Conservation (phyloP, 2,329 filamentous ascomycete species). For the Fusarium liriodendri region DNA sequence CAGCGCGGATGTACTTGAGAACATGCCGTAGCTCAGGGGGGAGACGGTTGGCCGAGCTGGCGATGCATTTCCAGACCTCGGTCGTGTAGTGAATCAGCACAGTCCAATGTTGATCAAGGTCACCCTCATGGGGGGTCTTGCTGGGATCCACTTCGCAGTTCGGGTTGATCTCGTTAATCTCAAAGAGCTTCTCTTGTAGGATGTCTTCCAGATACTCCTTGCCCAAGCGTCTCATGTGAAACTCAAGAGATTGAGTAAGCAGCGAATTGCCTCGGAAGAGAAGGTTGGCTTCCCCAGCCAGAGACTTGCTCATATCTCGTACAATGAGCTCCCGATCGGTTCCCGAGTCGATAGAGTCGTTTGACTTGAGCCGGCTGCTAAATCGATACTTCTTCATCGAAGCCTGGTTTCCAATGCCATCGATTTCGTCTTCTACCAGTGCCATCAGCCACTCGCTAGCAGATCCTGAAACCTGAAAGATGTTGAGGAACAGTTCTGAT, state of each 20-base stretch:
- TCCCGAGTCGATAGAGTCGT: slow-evolving; percentile 71
- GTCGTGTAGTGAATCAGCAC: slow-evolving; percentile 81
- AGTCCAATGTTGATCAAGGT: slow-evolving; percentile 86
- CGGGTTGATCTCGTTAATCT: slow-evolving; percentile 90
- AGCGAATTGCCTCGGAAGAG: slow-evolving; percentile 96
- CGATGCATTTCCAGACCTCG: slow-evolving; percentile 87
- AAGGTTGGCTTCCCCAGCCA: slow-evolving; percentile 90
- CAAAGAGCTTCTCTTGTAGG: slow-evolving; percentile 83
- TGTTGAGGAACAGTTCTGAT: slow-evolving; percentile 89
- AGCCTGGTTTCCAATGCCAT: slow-evolving; percentile 86
- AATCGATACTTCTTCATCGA: slow-evolving; percentile 80
- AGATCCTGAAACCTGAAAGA: slow-evolving; percentile 91
- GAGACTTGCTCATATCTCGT: slow-evolving; percentile 81
- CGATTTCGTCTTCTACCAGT: slow-evolving; percentile 96
- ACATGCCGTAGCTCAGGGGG: slow-evolving; percentile 86
- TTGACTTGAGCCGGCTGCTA: slow-evolving; percentile 76
- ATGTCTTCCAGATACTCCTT: slow-evolving; percentile 93
- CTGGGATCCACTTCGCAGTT: slow-evolving; percentile 97
- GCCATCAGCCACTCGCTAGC: slow-evolving; percentile 92
- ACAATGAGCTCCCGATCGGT: slow-evolving; percentile 78
- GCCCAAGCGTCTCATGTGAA: slow-evolving; percentile 93
- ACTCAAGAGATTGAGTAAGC: slow-evolving; percentile 91
- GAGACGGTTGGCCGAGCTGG: slow-evolving; percentile 77
- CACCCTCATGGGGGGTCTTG: slow-evolving; percentile 71
- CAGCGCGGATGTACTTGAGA: slow-evolving; percentile 90